Percentiles rank a stretch among this genome's conserved stretches.
Evolutionary conservation across 805 yeast genomes (phyloP).

Genomic region (Ogataea wickerhamii): DNA sequence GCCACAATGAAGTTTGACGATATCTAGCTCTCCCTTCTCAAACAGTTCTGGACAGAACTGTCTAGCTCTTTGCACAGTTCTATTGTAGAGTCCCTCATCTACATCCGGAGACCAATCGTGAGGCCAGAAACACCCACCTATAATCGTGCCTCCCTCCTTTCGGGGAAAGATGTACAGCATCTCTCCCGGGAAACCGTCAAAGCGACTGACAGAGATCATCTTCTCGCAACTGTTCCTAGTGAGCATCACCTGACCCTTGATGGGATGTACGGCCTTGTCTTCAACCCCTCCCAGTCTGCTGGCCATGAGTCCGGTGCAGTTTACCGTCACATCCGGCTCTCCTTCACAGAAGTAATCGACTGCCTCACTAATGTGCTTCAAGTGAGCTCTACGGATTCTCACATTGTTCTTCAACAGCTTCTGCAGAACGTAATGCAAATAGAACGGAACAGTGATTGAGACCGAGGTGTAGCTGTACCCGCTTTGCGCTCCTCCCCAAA

Average conservation of each 20-base stretch:
- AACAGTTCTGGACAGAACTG: constrained; percentile 38
- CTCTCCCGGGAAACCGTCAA: constrained; percentile 39
- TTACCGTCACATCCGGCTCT: constrained; percentile 49
- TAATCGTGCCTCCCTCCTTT: constrained; percentile 66
- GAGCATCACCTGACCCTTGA: constrained; percentile 58
- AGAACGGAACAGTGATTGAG: constrained; percentile 29
- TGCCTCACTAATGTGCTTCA: constrained; percentile 49
- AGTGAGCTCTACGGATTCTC: constrained; percentile 38
- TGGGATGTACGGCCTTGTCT: constrained; percentile 44
- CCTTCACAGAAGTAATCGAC: constrained; percentile 36
- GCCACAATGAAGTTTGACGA: constrained; percentile 55
- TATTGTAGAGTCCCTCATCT: constrained; percentile 43
- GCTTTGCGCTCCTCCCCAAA: constrained; percentile 31
- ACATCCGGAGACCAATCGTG: constrained; percentile 23
- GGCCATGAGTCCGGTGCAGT: constrained; percentile 55
- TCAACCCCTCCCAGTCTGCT: constrained; percentile 35
- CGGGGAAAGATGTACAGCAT: constrained; percentile 62
- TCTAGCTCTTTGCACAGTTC: constrained; percentile 46
- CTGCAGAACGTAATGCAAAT: constrained; percentile 32
- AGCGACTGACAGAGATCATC: constrained; percentile 28
- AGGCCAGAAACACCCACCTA: constrained; percentile 49
- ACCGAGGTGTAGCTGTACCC: constrained; percentile 45
- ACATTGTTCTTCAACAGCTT: constrained; percentile 41
- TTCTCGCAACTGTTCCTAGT: constrained; percentile 39
- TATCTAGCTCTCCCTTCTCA: constrained; percentile 39